phyloP scores from a whole-genome alignment of 225 moss, liverwort and hornwort genomes.

The Thuidium tamariscinum region DNA sequence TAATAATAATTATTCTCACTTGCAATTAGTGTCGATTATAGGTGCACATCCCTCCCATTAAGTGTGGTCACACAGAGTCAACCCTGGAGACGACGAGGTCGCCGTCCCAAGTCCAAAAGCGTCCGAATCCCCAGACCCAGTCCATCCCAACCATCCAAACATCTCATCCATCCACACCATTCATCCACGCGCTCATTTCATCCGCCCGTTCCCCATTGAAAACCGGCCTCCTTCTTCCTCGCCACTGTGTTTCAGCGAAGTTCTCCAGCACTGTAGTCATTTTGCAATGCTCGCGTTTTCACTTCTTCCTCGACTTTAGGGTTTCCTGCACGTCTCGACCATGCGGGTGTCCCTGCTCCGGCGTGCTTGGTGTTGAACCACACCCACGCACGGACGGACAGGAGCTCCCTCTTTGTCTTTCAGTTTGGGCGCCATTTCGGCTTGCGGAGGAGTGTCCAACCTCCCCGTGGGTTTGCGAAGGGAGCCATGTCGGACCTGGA shows the following conservation, averaged over 20 bases:
- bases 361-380: slow-evolving; percentile 35
- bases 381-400: slow-evolving; percentile 21
- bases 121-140: background rate
- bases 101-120: background rate
- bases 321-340: background rate
- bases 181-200: background rate
- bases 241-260: background rate
- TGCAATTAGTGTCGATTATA: background rate
- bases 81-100: background rate
- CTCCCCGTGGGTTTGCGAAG: background rate
- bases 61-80: background rate
- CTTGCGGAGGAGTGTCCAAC: background rate
- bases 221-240: background rate
- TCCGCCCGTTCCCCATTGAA: background rate
- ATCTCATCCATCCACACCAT: background rate
- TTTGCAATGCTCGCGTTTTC: background rate
- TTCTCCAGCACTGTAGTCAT: background rate
- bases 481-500: slow-evolving; percentile 94
- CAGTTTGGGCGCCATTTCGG: background rate
- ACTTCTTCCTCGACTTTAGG: slow-evolving; percentile 1
- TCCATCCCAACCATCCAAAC: background rate
- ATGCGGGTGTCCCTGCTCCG: slow-evolving; percentile 17
- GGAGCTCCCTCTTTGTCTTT: background rate
- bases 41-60: background rate
- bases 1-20: background rate